phyloP scores from a whole-genome alignment of 805 yeast genomes.

The Wickerhamiella siamensis region DNA sequence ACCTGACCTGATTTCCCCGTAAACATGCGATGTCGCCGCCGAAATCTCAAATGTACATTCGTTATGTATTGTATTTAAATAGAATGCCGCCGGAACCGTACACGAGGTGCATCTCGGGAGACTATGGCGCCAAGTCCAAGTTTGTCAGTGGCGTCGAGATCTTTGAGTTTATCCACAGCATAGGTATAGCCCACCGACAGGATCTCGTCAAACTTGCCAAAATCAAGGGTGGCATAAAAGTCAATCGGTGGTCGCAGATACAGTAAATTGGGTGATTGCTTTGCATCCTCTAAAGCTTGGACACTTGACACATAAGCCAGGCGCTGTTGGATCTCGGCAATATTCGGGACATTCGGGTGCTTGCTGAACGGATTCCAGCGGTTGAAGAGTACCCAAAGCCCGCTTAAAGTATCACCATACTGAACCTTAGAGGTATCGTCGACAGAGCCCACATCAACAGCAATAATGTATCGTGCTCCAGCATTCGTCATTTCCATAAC shows the following conservation, averaged over 20 bases:
- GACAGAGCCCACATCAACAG: conserved; percentile 90
- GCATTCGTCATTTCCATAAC: conserved; percentile 76
- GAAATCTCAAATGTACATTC: no score
- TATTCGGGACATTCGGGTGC: conserved; percentile 78
- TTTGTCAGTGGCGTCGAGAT: conserved; percentile 11
- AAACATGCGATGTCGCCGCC: no score
- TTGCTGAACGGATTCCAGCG: conserved; percentile 80
- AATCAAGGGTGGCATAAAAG: conserved; percentile 78
- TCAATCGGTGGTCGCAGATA: conserved; percentile 93
- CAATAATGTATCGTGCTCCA: conserved; percentile 78
- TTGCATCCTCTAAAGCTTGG: conserved; percentile 79
- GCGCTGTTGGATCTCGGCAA: conserved; percentile 89
- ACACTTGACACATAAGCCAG: conserved; percentile 92
- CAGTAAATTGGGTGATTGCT: conserved; percentile 66
- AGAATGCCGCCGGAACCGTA: conserved; percentile 1
- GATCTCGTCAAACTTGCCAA: conserved; percentile 82
- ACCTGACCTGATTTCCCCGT: no score
- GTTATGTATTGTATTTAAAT: neutral
- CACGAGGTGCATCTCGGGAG: neutral
- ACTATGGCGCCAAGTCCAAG: neutral
- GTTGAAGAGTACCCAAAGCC: conserved; percentile 78
- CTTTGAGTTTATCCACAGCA: conserved; percentile 43
- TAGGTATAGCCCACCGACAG: conserved; percentile 65
- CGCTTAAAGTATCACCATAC: conserved; percentile 87
- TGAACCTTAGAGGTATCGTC: conserved; percentile 83